Base-by-base conservation (phyloP, 2,329 filamentous ascomycete species). In the Clonostachys chloroleuca region DNA sequence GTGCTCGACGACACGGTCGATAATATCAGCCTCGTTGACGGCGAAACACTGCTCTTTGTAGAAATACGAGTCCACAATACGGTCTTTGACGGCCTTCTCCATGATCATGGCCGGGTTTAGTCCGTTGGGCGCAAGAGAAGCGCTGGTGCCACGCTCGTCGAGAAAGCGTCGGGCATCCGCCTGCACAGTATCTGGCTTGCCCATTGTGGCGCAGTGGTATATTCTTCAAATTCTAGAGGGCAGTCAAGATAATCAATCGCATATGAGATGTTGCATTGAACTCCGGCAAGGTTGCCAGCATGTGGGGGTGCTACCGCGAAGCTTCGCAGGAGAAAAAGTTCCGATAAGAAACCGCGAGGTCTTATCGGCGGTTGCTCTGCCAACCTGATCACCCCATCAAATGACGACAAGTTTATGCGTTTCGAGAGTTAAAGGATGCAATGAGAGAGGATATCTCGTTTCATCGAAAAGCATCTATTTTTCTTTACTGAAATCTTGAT, bases 1-100 rank as follows among this genome's bases (percentile, higher is more conserved):
- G 67, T 85, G 78, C 57, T 92, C 87, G 24, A 90, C 87, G 1
- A 95, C 92, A 54, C 94, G 89, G 70, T 96, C 89, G 58, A 96
- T 86, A 6, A 99, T 74, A 66, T 84, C 81, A 45, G 82, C 81
- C 63, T 86, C 83, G 72, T 97, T 99, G 54, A 99, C 78, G 40
- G 88, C 94, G 69, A 97, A 99, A 66, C 94, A 96, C 72, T 96
- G 92, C 70, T 97, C 94, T 68, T 96, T 96, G 87, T 91, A 99
- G 74, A 96, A 99, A 71, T 96, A 95, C 46, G 84, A 89, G 62
- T 96, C 91, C 56, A 92, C 84, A 67, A 99, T 96, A 62, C 94
- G 91, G 69, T 99, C 94, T 62, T 89, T 88, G 54, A 96, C 90
- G 39, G 91, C 87, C 66, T 95, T 96, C 68, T 97, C 92, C 78